Base-by-base conservation (phyloP, 768 basidiomycete species). In the Boletus pseudo-olivaceus region DNA sequence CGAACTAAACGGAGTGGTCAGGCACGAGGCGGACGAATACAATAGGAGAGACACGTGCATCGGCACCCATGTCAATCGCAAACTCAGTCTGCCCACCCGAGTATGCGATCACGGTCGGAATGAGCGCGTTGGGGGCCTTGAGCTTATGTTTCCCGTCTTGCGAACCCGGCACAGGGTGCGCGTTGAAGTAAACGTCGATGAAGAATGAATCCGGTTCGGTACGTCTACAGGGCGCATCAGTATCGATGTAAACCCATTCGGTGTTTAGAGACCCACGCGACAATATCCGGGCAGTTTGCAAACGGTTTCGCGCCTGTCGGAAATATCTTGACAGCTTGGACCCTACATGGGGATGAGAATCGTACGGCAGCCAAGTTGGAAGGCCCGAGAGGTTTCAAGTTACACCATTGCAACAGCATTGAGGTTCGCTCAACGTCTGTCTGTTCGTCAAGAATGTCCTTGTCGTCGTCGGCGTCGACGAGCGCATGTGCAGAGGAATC, bases 201-300 rank as follows among this genome's bases (percentile, higher is more conserved):
- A 83, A 85, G 73, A 91, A 90, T 0, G 86, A 78, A 7, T 82
- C 78, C 1, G 88, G 90, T 57, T 86, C 81, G 27, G 90, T 92
- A 55, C 75, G 72, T 51, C 90, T 90, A 55, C 19, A 39, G 62
- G 49, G 27, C 10, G 37, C 1, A 26, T 60, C 32, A 57, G 32
- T 15, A n/a, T 26, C 20, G 17, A 41, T 17, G 19, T 47, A 27
- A 27, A 23, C 8, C 5, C 19, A 12, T 19, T 46, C 9, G 19
- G 49, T 23, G 2, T 2, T 39, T 40, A 23, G 48, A 68, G 17
- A 68, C 81, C 53, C 62, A 88, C 88, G 86, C 84, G 60, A 86
- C 68, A 47, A 86, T 72, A 12, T 85, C 82, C 0, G 83, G 82
- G 49, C 75, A 76, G 53, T 81, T 72, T 14, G 71, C 67, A 64